These are phyloP conservation scores for Heimioporus sp. DNA, from an alignment of 768 basidiomycete genomes.

Conservation along the genomic window DNA sequence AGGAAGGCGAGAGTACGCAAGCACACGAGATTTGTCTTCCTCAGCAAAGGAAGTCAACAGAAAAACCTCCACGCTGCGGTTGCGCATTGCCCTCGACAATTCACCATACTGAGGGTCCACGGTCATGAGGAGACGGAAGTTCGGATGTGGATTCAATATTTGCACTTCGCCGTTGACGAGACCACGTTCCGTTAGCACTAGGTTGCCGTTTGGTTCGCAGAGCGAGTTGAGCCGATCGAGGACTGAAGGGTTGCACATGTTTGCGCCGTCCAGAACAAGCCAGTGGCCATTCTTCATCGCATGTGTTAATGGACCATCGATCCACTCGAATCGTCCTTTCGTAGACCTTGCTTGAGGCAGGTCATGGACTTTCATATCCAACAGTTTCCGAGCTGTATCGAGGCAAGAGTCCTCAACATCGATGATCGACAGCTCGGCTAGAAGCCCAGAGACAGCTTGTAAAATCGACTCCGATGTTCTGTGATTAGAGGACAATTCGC, in stretches of 20 bases:
- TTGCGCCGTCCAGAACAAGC: conserved; percentile 90
- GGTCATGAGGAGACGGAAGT: conserved; percentile 92
- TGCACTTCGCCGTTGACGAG: conserved; percentile 75
- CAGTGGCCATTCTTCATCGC: conserved; percentile 88
- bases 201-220: conserved; percentile 79
- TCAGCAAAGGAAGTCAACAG: conserved; percentile 37
- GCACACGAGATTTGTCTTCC: conserved; percentile 48
- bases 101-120: conserved; percentile 91
- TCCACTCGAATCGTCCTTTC: conserved; percentile 82
- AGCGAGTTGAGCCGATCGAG: conserved; percentile 96
- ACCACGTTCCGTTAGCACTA: conserved; percentile 90
- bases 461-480: conserved; percentile 22
- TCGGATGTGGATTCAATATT: conserved; percentile 74
- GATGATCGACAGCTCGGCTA: conserved; percentile 27
- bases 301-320: conserved; percentile 86
- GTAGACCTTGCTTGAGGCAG: conserved; percentile 24
- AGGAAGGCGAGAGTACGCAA: conserved; percentile 52
- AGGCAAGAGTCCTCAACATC: conserved; percentile 10
- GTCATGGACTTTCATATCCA: conserved; percentile 22
- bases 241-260: conserved; percentile 92
- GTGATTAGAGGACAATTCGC: conserved; percentile 13
- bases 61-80: conserved; percentile 87
- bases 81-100: conserved; percentile 96
- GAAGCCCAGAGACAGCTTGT: conserved; percentile 22
- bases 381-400: conserved; percentile 5